Conservation (phyloP, 306 rosid genomes). For the Astragalus membranaceus region DNA sequence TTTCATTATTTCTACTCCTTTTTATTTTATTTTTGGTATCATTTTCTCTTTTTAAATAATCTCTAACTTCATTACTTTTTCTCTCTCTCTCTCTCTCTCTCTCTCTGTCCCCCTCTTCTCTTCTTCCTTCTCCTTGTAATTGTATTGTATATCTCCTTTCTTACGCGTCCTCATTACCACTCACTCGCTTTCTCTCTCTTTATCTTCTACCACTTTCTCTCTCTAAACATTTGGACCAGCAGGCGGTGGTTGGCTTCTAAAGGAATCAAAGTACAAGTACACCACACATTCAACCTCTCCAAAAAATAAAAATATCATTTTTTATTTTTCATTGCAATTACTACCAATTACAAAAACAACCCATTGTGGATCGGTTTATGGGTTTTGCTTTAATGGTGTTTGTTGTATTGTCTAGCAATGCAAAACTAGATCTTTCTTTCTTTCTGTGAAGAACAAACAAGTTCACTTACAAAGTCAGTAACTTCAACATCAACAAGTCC, state of each 20-base stretch:
- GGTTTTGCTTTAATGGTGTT: constrained; percentile 21
- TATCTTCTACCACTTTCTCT: constrained; percentile 1
- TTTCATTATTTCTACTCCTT: background rate
- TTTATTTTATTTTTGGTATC: background rate
- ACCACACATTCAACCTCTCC: background rate
- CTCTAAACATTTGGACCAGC: constrained; percentile 39
- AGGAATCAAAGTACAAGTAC: constrained; percentile 22
- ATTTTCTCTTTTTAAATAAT: constrained; percentile 12
- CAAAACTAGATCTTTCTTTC: constrained; percentile 34
- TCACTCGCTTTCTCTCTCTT: constrained; percentile 10
- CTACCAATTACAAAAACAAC: background rate
- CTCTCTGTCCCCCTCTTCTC: background rate
- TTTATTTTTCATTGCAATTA: background rate
- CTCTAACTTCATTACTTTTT: constrained; percentile 8
- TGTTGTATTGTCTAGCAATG: constrained; percentile 21
- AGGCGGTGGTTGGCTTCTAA: constrained; percentile 38
- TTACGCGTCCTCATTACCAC: constrained; percentile 64
- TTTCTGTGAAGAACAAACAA: background rate
- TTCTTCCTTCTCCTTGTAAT: constrained; percentile 14
- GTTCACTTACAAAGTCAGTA: too few relatives aligned
- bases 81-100: constrained; percentile 32
- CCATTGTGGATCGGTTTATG: constrained; percentile 22
- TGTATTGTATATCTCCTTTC: constrained; percentile 31
- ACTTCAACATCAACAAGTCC: too few relatives aligned
- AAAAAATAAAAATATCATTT: background rate